Conservation (phyloP, 73 alveolate species). For the Effrenium voratum region DNA sequence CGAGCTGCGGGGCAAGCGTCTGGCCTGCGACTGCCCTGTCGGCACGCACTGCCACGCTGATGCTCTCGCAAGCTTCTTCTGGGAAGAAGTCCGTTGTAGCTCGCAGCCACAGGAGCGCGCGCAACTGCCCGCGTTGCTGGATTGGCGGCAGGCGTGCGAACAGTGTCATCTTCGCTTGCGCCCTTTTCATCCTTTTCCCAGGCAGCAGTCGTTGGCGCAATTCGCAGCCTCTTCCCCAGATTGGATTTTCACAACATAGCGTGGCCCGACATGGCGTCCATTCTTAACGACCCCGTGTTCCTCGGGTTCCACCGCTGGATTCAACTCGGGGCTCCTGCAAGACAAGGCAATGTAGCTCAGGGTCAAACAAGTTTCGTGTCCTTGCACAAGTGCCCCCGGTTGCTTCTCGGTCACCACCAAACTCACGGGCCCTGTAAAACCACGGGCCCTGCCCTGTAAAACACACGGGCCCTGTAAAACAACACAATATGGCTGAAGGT, state of each 20-base stretch:
- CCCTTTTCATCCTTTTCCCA: background rate
- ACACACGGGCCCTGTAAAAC: too few relatives aligned
- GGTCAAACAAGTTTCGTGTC: too few relatives aligned
- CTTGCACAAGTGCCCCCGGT: too few relatives aligned
- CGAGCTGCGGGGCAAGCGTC: background rate
- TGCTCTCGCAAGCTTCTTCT: background rate
- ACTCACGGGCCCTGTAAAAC: too few relatives aligned
- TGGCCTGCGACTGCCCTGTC: background rate
- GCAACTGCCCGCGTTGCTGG: background rate
- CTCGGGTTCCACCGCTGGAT: background rate
- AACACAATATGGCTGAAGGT: too few relatives aligned
- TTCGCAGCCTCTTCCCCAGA: background rate
- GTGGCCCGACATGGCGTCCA: background rate
- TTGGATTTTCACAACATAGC: background rate
- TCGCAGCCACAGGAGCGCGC: too few relatives aligned
- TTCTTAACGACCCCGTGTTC: background rate
- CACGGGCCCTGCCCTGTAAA: too few relatives aligned
- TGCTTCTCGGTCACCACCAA: too few relatives aligned
- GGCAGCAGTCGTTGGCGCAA: background rate
- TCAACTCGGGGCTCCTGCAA: too few relatives aligned
- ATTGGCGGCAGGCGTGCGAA: background rate
- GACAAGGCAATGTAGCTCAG: too few relatives aligned
- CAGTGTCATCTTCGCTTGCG: background rate
- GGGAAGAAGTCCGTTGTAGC: background rate
- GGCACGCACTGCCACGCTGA: background rate